Conservation (phyloP, 2,329 filamentous ascomycete species). For the Westerdykella ornata region DNA sequence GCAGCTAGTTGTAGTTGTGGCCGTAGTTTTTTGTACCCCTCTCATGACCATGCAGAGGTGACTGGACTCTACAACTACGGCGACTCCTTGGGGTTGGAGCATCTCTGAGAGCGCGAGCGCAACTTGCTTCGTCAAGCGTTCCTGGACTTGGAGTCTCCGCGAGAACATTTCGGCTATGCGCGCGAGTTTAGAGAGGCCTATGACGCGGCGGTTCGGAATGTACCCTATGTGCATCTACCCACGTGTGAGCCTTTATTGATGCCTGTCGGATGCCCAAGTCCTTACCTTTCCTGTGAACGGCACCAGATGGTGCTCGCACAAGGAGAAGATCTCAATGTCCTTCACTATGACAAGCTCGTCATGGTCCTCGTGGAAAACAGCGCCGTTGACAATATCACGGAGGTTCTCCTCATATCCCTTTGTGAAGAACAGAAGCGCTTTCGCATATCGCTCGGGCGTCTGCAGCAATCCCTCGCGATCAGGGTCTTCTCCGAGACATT, state of each 20-base stretch:
- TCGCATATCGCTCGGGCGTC: constrained; percentile 80
- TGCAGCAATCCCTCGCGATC: constrained; percentile 57
- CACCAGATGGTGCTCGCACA: constrained; percentile 96
- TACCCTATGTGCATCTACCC: constrained; percentile 95
- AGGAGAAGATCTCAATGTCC: constrained; percentile 88
- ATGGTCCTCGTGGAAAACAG: constrained; percentile 93
- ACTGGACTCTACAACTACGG: constrained; percentile 93
- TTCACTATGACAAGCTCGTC: constrained; percentile 97
- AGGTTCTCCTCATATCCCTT: constrained; percentile 96
- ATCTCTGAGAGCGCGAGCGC: constrained; percentile 90
- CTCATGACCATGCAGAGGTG: constrained; percentile 99
- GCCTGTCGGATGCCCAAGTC: not conserved
- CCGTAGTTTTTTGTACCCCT: constrained; percentile 86
- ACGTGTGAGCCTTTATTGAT: not conserved
- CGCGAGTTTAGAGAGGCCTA: constrained; percentile 91
- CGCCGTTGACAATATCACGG: constrained; percentile 81
- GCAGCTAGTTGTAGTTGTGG: constrained; percentile 88
- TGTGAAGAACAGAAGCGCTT: constrained; percentile 92
- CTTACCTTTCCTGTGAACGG: constrained; percentile 88
- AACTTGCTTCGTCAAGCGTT: constrained; percentile 91
- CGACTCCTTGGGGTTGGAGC: constrained; percentile 86
- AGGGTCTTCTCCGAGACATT: constrained; percentile 61
- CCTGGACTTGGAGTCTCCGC: constrained; percentile 88
- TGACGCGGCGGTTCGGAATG: constrained; percentile 83
- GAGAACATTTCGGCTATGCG: constrained; percentile 97